Evolutionary conservation across 257 asterid genomes (phyloP).

Genomic region (Plantago ovata): DNA sequence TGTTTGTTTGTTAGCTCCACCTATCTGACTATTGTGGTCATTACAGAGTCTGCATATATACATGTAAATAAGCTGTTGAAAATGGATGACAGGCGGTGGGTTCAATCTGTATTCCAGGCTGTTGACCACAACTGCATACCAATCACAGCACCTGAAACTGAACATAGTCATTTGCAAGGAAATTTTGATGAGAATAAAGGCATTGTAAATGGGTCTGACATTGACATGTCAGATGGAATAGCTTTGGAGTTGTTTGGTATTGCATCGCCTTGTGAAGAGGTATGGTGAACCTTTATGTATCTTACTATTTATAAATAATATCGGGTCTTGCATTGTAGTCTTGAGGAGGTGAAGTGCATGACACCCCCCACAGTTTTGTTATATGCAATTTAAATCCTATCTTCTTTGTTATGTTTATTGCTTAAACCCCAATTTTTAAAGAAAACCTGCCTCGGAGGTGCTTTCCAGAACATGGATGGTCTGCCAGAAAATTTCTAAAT

Average conservation of each 20-base stretch:
- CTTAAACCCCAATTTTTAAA: background rate
- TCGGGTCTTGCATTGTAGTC: background rate
- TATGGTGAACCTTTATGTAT: conserved; percentile 17
- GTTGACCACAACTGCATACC: conserved; percentile 20
- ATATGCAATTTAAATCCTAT: background rate
- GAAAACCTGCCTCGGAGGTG: background rate
- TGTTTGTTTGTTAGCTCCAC: background rate
- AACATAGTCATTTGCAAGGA: conserved; percentile 15
- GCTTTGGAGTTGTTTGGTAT: conserved; percentile 71
- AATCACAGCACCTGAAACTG: conserved; percentile 21
- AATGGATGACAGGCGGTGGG: conserved; percentile 73
- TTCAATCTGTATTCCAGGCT: conserved; percentile 79
- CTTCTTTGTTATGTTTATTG: background rate
- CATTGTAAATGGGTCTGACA: conserved; percentile 34
- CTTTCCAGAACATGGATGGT: too few species aligned
- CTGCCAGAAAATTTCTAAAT: too few species aligned
- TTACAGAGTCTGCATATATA: background rate
- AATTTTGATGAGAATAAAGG: conserved; percentile 25
- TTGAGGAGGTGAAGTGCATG: background rate
- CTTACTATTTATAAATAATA: background rate
- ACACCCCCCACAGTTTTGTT: background rate
- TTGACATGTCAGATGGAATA: conserved; percentile 80
- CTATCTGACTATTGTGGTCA: background rate
- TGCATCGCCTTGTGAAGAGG: conserved; percentile 67
- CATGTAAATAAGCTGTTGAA: conserved; percentile 1